A percentile compares a stretch with the other conserved stretches of the same genome.
phyloP scores from a whole-genome alignment of 768 basidiomycete species.

The Agrocybe pediades region DNA sequence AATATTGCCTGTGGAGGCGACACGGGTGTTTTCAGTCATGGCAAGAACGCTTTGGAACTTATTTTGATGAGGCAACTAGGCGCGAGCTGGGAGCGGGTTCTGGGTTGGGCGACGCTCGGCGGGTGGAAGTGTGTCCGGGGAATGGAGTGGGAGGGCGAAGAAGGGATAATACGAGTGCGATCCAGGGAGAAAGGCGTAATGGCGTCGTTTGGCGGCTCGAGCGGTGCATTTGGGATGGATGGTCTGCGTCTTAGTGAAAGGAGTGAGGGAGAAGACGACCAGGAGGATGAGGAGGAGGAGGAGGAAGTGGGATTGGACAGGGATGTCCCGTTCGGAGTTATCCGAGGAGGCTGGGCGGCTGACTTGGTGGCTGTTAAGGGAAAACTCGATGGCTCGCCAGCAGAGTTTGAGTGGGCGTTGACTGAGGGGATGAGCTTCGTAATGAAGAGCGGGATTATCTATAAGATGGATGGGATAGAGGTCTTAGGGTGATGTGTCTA shows the following conservation, averaged over 20 bases:
- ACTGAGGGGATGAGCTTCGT: slow-evolving; percentile 48
- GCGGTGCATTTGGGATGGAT: not conserved
- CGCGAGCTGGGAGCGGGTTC: slow-evolving; percentile 50
- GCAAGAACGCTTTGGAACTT: slow-evolving; percentile 62
- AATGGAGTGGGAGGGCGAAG: slow-evolving; percentile 42
- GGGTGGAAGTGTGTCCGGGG: slow-evolving; percentile 60
- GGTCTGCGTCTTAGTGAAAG: not conserved
- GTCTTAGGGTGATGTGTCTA: not conserved
- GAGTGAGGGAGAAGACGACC: slow-evolving; percentile 9
- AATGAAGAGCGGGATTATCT: slow-evolving; percentile 55
- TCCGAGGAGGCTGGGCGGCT: slow-evolving; percentile 58
- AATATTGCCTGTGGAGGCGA: slow-evolving; percentile 65
- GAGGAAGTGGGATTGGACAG: slow-evolving; percentile 38
- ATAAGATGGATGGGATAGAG: slow-evolving; percentile 18
- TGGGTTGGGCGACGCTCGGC: slow-evolving; percentile 60
- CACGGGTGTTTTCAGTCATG: slow-evolving; percentile 65
- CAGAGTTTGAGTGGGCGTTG: slow-evolving; percentile 47
- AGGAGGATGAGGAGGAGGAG: slow-evolving; percentile 2
- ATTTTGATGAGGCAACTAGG: slow-evolving; percentile 60
- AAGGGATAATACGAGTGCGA: slow-evolving; percentile 3
- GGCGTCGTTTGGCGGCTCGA: not conserved
- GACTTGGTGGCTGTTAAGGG: slow-evolving; percentile 43
- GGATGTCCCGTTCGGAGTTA: slow-evolving; percentile 57
- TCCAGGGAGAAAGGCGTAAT: slow-evolving; percentile 13
- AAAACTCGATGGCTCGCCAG: slow-evolving; percentile 33